Evolutionary conservation across 441 rosid species (phyloP).

Genomic region (Aquilaria agallochum): DNA sequence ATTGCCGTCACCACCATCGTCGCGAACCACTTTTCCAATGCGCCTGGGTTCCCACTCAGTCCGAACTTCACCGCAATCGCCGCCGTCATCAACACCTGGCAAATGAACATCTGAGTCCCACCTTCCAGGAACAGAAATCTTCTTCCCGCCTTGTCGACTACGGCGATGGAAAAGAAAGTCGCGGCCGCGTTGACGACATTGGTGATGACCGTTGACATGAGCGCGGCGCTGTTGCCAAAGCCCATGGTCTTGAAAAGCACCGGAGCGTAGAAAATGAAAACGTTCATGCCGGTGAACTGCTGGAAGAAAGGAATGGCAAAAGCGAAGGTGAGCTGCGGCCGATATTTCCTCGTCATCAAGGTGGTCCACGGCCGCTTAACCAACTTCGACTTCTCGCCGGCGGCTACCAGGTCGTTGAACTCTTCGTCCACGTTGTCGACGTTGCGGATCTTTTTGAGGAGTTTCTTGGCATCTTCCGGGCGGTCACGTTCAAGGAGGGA

Average conservation of each 20-base stretch:
- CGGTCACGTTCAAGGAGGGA: slow-evolving; percentile 39
- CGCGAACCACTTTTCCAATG: slow-evolving; percentile 8
- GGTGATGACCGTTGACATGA: slow-evolving; percentile 26
- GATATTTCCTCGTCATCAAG: slow-evolving; percentile 18
- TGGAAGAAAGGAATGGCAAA: slow-evolving; percentile 35
- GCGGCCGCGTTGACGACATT: slow-evolving; percentile 26
- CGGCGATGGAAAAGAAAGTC: slow-evolving; percentile 31
- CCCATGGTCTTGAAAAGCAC: slow-evolving; percentile 36
- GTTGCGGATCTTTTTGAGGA: slow-evolving; percentile 31
- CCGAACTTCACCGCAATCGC: slow-evolving; percentile 27
- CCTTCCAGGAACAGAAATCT: slow-evolving; percentile 36
- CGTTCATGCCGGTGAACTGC: slow-evolving; percentile 47
- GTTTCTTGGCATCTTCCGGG: slow-evolving; percentile 20
- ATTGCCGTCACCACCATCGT: slow-evolving; percentile 20
- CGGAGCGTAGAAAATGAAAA: slow-evolving; percentile 42
- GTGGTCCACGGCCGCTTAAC: slow-evolving; percentile 26
- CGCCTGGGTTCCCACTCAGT: slow-evolving; percentile 26
- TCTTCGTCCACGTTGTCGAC: slow-evolving; percentile 26
- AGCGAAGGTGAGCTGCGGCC: slow-evolving; percentile 36
- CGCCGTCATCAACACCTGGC: slow-evolving; percentile 30
- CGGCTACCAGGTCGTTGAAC: slow-evolving; percentile 24
- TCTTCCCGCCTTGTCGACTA: slow-evolving; percentile 34
- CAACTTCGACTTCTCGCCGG: slow-evolving; percentile 18
- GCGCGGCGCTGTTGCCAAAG: slow-evolving; percentile 24
- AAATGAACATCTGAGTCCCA: slow-evolving; percentile 37